Base-by-base conservation (phyloP, 257 asterid genomes). In the Perilla frutescens region DNA sequence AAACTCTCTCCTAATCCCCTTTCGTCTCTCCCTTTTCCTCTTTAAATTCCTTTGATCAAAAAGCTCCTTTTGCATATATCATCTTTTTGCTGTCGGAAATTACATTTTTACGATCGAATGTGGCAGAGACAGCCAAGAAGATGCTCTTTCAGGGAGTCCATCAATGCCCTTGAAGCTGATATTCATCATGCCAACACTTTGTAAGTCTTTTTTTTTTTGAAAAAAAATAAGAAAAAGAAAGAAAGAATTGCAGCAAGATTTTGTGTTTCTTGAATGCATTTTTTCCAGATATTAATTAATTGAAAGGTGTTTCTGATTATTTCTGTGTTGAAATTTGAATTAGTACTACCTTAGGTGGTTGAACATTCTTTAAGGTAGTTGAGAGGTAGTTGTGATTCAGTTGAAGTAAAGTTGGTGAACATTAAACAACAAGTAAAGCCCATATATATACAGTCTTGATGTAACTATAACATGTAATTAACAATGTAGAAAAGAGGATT, bases 141-240 rank as follows among this genome's bases (percentile, higher is more conserved):
- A 43, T 76, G 83, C 82, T 85, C 91, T 50, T 73, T 85, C 45
- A 82, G 84, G 79, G 96, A 89, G 73, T 87, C 91, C 7, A 78
- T 87, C 81, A 85, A 89, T 68, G 77, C 86, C 74, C 83, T 87
- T 66, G 92, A 89, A 89, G 87, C 85, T 81, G 93, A 89, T 84
- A 75, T 89, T 78, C 88, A 81, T 71, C 89, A 89, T 82, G 96
- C 96, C 83, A 89, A 89, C 81, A 68, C 74, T 72, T 58, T 89
- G 96, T 89, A 81, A 83, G 84, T 79, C 37, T 8, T 47, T 47
- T 47, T 8, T 8, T 9, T 47, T 11, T 1, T 9, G 1, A 0
- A 44, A 44, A 39, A 34, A 12, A 20, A 20, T 20, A 20, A 20
- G 26, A 20, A 20, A 20, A 20, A 20, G 26, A 6, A 49, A 39